Evolutionary conservation across 73 alveolate species (phyloP), one percentile per base, ranked within the genome.

Genomic region (Symbiodinium natans): DNA sequence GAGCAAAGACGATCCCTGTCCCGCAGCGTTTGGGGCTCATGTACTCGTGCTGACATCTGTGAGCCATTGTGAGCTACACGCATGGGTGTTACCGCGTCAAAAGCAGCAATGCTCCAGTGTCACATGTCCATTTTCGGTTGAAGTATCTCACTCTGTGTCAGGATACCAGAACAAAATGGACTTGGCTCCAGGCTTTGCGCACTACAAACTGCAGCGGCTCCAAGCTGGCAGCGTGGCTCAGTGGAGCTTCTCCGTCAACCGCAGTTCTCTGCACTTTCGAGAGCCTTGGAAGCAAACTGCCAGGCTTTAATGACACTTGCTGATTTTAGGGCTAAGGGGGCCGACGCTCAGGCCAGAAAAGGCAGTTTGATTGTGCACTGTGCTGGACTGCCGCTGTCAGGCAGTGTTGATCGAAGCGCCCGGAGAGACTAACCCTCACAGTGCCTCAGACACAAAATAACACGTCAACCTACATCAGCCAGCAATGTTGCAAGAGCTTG

Each of bases 221-320:
- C 75, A 86, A 29, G 86, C 95, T 33, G 95, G 95, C 39, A 63
- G 95, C 86, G 48, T 39, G 19, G 95, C 95, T 23, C 73, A 33
- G 40, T 89, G 95, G 95, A 39, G 48, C 42, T 89, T 89, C 36
- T 27, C 80, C 31, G 80, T 63, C 80, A 63, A 17, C 36, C 29
- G 75, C 25, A 63, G 95, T 41, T 89, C 42, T 77, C 41, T 89
- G 43, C 95, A 89, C 33, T 83, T 89, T 39, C 95, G 75, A 74
- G 95, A 13, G 74, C 48, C 46, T 75, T 33, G 86, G 59, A 6
- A 46, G 59, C 59, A 46, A 46, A 46, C 59, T 46, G 13, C n/a
- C n/a, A n/a, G n/a, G n/a, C n/a, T n/a, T n/a, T n/a, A n/a, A n/a
- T n/a, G n/a, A n/a, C n/a, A n/a, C n/a, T n/a, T n/a, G n/a, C n/a